Evolutionary conservation across 208 protist species (phyloP).

Genomic region (Strigomonas culicis): DNA sequence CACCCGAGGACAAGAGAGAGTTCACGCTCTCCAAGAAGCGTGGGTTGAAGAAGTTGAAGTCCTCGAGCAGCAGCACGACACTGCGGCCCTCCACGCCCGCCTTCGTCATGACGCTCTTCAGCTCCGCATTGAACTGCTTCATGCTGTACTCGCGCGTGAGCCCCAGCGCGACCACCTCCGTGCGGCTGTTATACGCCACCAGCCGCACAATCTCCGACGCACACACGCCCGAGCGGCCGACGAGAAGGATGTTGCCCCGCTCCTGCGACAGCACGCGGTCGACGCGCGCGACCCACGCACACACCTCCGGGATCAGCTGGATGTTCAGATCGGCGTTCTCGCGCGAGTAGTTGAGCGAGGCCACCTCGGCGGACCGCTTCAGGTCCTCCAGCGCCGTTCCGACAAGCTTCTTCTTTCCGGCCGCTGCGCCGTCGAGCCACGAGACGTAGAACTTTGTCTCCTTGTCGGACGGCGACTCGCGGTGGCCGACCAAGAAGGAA

Average conservation of each 20-base stretch:
- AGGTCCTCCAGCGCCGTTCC: constrained; percentile 58
- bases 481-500: constrained; percentile 68
- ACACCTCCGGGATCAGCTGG: constrained; percentile 94
- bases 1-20: constrained; percentile 94
- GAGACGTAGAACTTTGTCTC: constrained; percentile 76
- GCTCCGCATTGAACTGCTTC: constrained; percentile 93
- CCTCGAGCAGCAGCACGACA: constrained; percentile 94
- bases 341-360: constrained; percentile 88
- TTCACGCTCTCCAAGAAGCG: constrained; percentile 94
- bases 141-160: constrained; percentile 91
- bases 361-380: constrained; percentile 62
- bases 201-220: constrained; percentile 89
- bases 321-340: constrained; percentile 93
- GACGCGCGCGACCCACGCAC: constrained; percentile 91
- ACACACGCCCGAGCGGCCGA: constrained; percentile 93
- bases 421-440: constrained; percentile 42
- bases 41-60: constrained; percentile 92
- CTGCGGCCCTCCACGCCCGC: constrained; percentile 90
- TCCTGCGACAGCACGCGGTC: constrained; percentile 95
- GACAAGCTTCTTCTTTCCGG: constrained; percentile 55
- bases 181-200: constrained; percentile 88
- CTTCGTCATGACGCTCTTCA: constrained; percentile 91
- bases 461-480: constrained; percentile 60
- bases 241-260: constrained; percentile 93
- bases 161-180: constrained; percentile 87